A percentile compares a stretch with the other conserved stretches of the same genome.
These are phyloP conservation scores for Geotrichum bryndzae DNA, from an alignment of 1,139 yeast genomes.

Conservation along the genomic window DNA sequence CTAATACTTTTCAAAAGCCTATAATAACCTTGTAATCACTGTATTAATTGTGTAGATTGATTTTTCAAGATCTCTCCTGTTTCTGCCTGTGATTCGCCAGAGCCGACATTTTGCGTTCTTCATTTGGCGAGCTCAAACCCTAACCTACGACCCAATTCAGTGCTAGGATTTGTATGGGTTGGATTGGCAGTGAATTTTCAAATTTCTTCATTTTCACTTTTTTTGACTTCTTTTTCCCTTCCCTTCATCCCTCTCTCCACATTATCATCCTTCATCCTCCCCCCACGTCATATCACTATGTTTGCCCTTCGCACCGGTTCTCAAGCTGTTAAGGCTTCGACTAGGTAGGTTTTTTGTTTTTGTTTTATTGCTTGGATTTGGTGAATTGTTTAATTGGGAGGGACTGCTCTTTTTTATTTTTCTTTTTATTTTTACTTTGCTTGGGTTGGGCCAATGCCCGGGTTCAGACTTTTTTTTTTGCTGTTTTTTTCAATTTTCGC, in stretches of 20 bases:
- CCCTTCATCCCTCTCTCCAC: neutral
- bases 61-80: neutral
- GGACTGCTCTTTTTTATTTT: neutral
- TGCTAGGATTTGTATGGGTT: neutral
- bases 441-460: neutral
- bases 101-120: neutral
- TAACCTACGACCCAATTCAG: neutral
- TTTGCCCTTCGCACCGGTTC: slow-evolving; percentile 31
- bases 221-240: neutral
- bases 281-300: slow-evolving; percentile 20
- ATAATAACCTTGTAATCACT: neutral
- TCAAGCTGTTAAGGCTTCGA: slow-evolving; percentile 23
- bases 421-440: neutral
- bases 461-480: neutral
- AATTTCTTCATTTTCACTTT: neutral
- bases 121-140: neutral
- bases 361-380: neutral
- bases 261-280: slow-evolving; percentile 1
- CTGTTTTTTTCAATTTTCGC: neutral
- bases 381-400: neutral
- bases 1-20: neutral
- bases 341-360: slow-evolving; percentile 21
- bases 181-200: no score
- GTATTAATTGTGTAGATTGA: neutral
- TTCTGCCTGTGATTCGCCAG: neutral